Evolutionary conservation across 116 monocot species (phyloP), one percentile per base, ranked within the genome.

Genomic region (Iris pallida): DNA sequence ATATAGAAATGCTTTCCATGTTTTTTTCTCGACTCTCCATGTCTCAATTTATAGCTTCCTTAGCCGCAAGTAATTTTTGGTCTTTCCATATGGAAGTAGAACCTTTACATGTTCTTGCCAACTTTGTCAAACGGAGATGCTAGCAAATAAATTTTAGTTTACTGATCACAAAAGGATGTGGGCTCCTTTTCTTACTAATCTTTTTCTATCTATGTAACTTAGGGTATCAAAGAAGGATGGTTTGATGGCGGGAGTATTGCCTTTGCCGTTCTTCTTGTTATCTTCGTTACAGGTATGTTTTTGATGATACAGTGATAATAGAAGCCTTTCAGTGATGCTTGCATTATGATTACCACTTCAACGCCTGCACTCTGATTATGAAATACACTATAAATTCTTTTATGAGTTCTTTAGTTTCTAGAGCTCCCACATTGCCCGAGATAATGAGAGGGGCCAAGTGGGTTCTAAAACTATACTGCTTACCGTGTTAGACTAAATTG

Each of bases 191-290:
- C 20, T n/a, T 59, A 4, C 1, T 15, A 51, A 49, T 76, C 11
- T 45, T 47, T 10, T 20, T 75, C 16, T 17, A 55, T 65, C 1
- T 56, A 17, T 60, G 71, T 63, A 20, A 55, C 64, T 68, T 47
- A 99, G 99, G 90, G 99, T 53, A 15, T 84, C n/a, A 84, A 88
- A 78, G 86, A 99, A 80, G 99, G 93, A 68, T 99, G 99, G 99
- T 99, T 93, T 68, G 99, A 99, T 78, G 99, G 99, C 63, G 90
- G 93, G 14, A 99, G 99, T 73, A 99, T 99, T 63, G 75, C 85
- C 49, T 90, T 99, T 69, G 93, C 99, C 74, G 88, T 99, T 79
- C 62, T 88, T 64, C 81, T 99, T 75, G 99, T 99, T 57, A 82
- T 99, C 53, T 13, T 78, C 45, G 90, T 99, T 68, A 99, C 93